Evolutionary conservation across 2,329 filamentous ascomycete species (phyloP), one percentile per base, ranked within the genome.

Genomic region (Onygenales sp.): DNA sequence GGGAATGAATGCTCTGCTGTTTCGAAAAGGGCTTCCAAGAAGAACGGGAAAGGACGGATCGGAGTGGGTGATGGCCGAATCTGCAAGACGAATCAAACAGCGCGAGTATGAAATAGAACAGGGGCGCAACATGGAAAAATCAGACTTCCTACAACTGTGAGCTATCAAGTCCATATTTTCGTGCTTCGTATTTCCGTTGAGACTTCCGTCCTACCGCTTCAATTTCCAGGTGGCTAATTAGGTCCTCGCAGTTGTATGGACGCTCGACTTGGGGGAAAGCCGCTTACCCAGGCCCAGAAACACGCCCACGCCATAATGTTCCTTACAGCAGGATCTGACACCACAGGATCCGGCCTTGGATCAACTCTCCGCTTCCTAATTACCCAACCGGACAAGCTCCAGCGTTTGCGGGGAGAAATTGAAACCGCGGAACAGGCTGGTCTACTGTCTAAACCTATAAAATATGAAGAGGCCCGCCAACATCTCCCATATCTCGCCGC

Each of bases 21-120:
- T 72, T 17, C 69, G 69, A 1, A 58, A 58, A 27, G 55, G 59
- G 14, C 52, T 72, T 17, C 69, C 69, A 1, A 58, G 57, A 27
- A 55, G 59, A 2, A 58, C 60, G 8, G 62, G 68, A 46, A 58
- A 65, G 5, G 45, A 50, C 7, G 69, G 70, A 2, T 69, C 69
- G 60, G 68, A 69, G 2, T 72, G 63, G 62, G 53, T 72, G 46
- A 69, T 71, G 62, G 61, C 58, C 33, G 66, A 71, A 45, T 68
- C 69, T 3, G 65, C 66, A 52, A 61, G 60, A 9, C 63, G 66
- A 55, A 62, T 70, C 0, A 57, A 60, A 13, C 36, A 55, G 14
- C 61, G 69, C 5, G 67, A 66, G 48, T 51, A 31, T 35, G 35
- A 43, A 17, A 54, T 56, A 14, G n/a, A 21, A 11, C 35, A 33